phyloP scores from a whole-genome alignment of 2,329 filamentous ascomycete genomes.

The Penicillium griseofulvum region DNA sequence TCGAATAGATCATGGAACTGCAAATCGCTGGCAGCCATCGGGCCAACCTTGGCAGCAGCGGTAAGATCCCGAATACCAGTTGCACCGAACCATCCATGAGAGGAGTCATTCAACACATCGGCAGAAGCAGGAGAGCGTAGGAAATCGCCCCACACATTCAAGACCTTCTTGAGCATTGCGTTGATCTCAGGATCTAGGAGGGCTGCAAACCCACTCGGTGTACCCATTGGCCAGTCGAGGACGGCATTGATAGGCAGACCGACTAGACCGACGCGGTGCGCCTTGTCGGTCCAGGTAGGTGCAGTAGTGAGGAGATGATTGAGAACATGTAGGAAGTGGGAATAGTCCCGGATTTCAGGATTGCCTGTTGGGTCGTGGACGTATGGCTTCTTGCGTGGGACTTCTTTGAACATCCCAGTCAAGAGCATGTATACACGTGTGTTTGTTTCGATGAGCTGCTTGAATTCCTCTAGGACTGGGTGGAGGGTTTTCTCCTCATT shows the following conservation, averaged over 20 bases:
- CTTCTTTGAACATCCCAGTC: constrained; percentile 65
- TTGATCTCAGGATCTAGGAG: constrained; percentile 57
- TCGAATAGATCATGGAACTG: constrained; percentile 32
- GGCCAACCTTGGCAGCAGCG: constrained; percentile 23
- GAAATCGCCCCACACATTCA: constrained; percentile 56
- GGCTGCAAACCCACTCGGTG: constrained; percentile 52
- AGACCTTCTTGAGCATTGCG: constrained; percentile 50
- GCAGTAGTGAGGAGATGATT: constrained; percentile 51
- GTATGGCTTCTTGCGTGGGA: constrained; percentile 62
- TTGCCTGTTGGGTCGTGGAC: constrained; percentile 59
- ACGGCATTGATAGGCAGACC: constrained; percentile 58
- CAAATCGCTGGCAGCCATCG: constrained; percentile 16
- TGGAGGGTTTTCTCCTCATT: constrained; percentile 50
- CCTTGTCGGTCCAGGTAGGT: constrained; percentile 32
- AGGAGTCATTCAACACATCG: constrained; percentile 45
- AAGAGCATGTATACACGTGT: constrained; percentile 66
- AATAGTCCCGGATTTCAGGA: constrained; percentile 63
- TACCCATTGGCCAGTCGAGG: constrained; percentile 60
- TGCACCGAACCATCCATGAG: constrained; percentile 56
- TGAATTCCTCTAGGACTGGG: constrained; percentile 64
- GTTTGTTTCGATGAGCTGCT: constrained; percentile 63
- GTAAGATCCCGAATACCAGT: constrained; percentile 48
- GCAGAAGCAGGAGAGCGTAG: constrained; percentile 54
- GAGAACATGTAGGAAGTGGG: constrained; percentile 64
- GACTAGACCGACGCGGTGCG: constrained; percentile 45